Percentiles rank a stretch among this genome's conserved stretches.
These are phyloP conservation scores for Gossypium lobatum DNA, from an alignment of 441 rosid genomes.

Conservation along the genomic window DNA sequence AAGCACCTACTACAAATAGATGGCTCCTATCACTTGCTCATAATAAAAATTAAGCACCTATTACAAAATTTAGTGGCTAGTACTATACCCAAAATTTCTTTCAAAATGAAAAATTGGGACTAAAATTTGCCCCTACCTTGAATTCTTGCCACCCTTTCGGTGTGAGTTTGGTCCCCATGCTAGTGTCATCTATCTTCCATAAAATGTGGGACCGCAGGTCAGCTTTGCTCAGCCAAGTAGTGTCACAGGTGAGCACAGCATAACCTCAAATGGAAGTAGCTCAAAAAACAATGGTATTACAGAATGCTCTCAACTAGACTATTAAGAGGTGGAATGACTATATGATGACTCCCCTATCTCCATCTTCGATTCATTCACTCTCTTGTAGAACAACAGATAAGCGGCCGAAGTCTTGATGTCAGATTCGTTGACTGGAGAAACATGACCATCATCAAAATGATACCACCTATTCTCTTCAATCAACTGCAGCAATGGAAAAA, in stretches of 20 bases:
- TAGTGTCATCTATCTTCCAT: neutral
- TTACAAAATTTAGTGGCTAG: neutral
- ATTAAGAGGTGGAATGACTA: constrained; percentile 16
- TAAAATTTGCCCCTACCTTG: neutral
- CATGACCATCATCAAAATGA: constrained; percentile 78
- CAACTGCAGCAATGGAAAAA: constrained; percentile 39
- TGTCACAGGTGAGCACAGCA: neutral
- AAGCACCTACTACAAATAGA: neutral
- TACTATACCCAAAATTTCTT: neutral
- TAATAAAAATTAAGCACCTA: neutral
- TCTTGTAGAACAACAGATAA: constrained; percentile 72
- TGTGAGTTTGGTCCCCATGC: neutral
- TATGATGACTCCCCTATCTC: constrained; percentile 33
- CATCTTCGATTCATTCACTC: constrained; percentile 38
- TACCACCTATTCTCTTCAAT: constrained; percentile 88
- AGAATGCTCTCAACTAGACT: neutral
- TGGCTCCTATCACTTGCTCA: neutral
- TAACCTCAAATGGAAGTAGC: constrained; percentile 3
- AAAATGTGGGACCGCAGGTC: neutral
- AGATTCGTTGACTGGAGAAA: constrained; percentile 51
- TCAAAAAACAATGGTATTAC: neutral
- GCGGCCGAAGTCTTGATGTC: constrained; percentile 83
- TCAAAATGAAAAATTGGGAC: neutral
- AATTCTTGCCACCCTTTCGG: neutral
- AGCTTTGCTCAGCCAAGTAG: neutral